A percentile compares a stretch with the other conserved stretches of the same genome.
phyloP scores from a whole-genome alignment of 495 filamentous ascomycete species.

The Neurospora pannonica region DNA sequence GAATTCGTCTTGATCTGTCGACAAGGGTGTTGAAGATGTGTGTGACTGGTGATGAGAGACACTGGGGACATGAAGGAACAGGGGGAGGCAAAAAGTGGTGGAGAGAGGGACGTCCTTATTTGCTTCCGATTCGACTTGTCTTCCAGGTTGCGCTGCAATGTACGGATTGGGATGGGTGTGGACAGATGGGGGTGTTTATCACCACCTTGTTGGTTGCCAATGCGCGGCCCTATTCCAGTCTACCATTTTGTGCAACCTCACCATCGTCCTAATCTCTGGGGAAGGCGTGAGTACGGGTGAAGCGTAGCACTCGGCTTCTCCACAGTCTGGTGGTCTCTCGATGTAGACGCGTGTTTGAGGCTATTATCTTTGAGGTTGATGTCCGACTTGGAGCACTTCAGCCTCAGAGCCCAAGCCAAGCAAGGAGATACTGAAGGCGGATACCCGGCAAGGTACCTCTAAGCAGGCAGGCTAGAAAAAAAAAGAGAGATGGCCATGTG shows the following conservation, averaged over 20 bases:
- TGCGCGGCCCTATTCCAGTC: neutral
- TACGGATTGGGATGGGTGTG: neutral
- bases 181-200: constrained; percentile 5
- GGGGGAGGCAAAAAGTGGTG: neutral
- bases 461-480: neutral
- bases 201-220: neutral
- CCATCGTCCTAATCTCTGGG: neutral
- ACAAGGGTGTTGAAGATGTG: neutral
- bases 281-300: neutral
- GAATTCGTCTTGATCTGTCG: neutral
- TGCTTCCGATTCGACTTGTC: neutral
- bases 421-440: neutral
- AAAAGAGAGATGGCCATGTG: neutral
- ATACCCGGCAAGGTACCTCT: neutral
- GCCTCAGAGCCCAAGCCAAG: neutral
- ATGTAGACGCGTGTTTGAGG: neutral
- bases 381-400: neutral
- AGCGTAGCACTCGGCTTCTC: constrained; percentile 9
- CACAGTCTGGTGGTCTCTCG: neutral
- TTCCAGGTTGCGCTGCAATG: neutral
- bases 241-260: neutral
- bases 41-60: neutral
- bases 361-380: neutral
- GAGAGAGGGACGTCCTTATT: neutral
- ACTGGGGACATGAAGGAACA: neutral